Base-by-base conservation (phyloP, 2,329 filamentous ascomycete species). In the Periconia sp. region DNA sequence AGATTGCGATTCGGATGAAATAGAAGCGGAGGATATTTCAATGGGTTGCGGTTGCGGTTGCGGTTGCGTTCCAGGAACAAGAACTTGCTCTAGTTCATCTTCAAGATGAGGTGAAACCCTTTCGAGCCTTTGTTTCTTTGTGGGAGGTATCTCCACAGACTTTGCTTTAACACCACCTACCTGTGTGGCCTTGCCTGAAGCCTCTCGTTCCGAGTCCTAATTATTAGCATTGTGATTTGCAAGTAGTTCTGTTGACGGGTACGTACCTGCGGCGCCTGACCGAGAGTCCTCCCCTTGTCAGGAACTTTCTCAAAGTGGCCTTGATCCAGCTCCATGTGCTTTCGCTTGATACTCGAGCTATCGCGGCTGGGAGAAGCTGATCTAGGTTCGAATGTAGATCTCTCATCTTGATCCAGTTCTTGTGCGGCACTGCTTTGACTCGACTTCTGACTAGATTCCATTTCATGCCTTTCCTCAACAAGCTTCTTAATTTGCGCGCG, bases 11-110 rank as follows among this genome's bases (percentile, higher is more conserved):
- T 16, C 40, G 4, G 43, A 46, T 10, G 56, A 56, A 31, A 29
- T 51, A 13, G 37, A 41, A 9, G 34, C 30, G 0, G 61, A 66
- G 3, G 60, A 57, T 9, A 63, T 52, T 18, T 61, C 55, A 3
- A 61, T n/a, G 6, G 58, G 48, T 11, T 56, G 36, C 11, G 46
- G 13, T 19, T 53, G 40, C 13, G 58, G 48, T 11, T 56, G 36
- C 11, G 46, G 13, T 19, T 53, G 40, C 13, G 56, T 57, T 3
- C 51, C 54, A 2, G 24, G 9, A 2, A 34, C 15, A 32, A 7
- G 8, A 31, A 22, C 31, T 16, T 26, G 33, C 13, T 36, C 24
- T 43, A 13, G 9, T 9, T 31, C 22, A 3, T 33, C 19, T 23
- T 28, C 38, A 2, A 23, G 29, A 11, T 30, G 26, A 33, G 49